Base-by-base conservation (phyloP, 2,329 filamentous ascomycete genomes). In the Penicillium sp. region DNA sequence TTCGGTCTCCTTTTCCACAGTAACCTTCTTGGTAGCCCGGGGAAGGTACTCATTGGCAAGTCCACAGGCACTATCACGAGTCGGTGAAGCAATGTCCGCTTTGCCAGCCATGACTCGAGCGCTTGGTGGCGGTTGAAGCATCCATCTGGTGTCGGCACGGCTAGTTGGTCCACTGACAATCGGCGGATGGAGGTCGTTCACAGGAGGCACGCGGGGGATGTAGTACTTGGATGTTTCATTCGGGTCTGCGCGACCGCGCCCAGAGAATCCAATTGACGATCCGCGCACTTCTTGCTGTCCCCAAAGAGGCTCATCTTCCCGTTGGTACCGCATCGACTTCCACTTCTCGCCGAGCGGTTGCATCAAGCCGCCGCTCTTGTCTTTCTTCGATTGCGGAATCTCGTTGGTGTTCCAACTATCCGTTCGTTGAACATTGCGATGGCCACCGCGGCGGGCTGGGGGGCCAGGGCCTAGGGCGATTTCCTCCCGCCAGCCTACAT, bases 61-160 rank as follows among this genome's bases (percentile, higher is more conserved):
- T 32, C 46, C 60, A 40, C 48, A 53, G 23, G 51, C 9, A 50
- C 60, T 66, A 38, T 60, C 62, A 35, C 58, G 62, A 38, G 62
- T 57, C 23, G 66, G 63, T 9, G 59, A 47, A 45, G 57, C 61
- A 30, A 65, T 65, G 4, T 62, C 65, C 47, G 89, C 84, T 70
- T 92, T 94, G 61, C 91, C 92, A 60, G 88, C 89, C 92, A 97
- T 97, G 56, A 96, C 81, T 70, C 88, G 91, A 53, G 92, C 91
- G 32, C 87, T 84, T n/a, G 92, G 92, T 1, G 91, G 91, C 2
- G 92, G 92, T 67, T 96, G 90, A 47, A 96, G 78, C 91, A 97
- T 96, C 92, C 92, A 97, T 67, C 81, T 82, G 51, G 89, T 87
- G 56, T 89, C 90, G 51, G 85, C 84, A 67, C 78, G 84, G 68